Evolutionary conservation across 345 rosid genomes (phyloP), one percentile per base, ranked within the genome.

Genomic region (Linum trigynum): DNA sequence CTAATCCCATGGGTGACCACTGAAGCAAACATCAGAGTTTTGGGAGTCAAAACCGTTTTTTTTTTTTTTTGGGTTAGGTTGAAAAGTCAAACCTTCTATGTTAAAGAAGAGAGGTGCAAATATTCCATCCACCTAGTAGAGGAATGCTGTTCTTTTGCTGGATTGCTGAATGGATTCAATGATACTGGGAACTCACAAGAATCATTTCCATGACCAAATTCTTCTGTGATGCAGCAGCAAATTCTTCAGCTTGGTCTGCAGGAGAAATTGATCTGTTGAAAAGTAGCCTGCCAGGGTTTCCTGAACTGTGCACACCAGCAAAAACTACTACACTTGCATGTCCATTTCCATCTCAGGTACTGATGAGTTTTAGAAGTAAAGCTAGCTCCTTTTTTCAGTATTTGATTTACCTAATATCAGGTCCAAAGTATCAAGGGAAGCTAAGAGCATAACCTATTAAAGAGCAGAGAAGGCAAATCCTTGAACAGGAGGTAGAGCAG

Each of bases 391-490:
- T 50, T 73, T 58, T 62, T 16, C 15, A 3, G 62, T 63, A 43
- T 65, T 72, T 48, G 67, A 55, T 68, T 76, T 71, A 42, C 57
- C 67, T 16, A 79, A 73, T 65, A 86, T 79, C 73, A 87, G 82
- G 61, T 74, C 78, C 70, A 84, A 62, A 62, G 97, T 86, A 76
- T 92, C 92, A 23, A 83, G 98, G 98, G 71, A 87, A 89, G 84
- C 91, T 87, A 62, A 89, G 87, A 50, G 85, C 80, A 72, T 92
- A 92, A 14, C 98, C 92, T 35, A 89, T 83, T 59, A 89, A 80
- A 92, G 77, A 40, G 97, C 97, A 40, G 92, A 78, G 74, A 87
- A 89, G 50, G 97, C 97, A 67, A 92, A 92, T 58, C 88, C 89
- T 76, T 84, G 98, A 74, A 92, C 96, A 32, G 95, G 89, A 36